A percentile compares a stretch with the other conserved stretches of the same genome.
phyloP scores from a whole-genome alignment of 1,139 yeast genomes.

The Wickerhamomyces sp. region DNA sequence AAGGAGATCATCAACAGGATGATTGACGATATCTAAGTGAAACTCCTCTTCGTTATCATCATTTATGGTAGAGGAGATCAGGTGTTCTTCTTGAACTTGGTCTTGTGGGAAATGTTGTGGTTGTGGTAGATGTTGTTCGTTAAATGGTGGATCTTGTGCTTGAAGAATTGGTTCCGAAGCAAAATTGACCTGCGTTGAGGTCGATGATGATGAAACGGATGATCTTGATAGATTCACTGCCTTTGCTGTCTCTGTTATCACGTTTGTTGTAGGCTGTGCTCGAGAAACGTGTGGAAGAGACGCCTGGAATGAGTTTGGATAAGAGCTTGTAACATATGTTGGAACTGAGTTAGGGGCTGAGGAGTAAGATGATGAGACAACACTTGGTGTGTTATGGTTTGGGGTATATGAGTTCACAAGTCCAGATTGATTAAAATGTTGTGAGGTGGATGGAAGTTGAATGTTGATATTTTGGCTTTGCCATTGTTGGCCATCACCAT shows the following conservation, averaged over 20 bases:
- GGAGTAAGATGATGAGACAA: conserved; percentile 35
- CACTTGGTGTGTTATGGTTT: conserved; percentile 52
- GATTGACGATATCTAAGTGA: conserved; percentile 76
- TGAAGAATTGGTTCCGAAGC: conserved; percentile 1
- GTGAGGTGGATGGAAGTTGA: conserved; percentile 20
- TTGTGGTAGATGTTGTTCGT: conserved; percentile 3
- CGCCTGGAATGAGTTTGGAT: conserved; percentile 16
- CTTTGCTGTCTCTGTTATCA: conserved; percentile 41
- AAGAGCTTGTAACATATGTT: conserved; percentile 12
- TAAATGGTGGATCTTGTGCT: conserved; percentile 1
- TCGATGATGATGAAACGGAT: conserved; percentile 1
- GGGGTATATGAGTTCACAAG: conserved; percentile 25
- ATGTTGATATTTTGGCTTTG: conserved; percentile 19
- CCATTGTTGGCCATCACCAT: too few species aligned
- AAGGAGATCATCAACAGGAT: conserved; percentile 75
- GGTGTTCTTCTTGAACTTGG: conserved; percentile 3
- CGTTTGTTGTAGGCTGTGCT: conserved; percentile 34
- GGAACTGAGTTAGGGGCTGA: conserved; percentile 27
- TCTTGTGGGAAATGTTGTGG: conserved; percentile 4
- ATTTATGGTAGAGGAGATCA: conserved; percentile 6
- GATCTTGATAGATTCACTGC: conserved; percentile 11
- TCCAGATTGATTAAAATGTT: conserved; percentile 21
- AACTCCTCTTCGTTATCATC: conserved; percentile 30
- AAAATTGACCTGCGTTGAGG: too few species aligned
- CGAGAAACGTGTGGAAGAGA: conserved; percentile 26